These are phyloP conservation scores for Tolypocladium amazonense DNA, from an alignment of 2,329 filamentous ascomycete species.

Conservation along the genomic window DNA sequence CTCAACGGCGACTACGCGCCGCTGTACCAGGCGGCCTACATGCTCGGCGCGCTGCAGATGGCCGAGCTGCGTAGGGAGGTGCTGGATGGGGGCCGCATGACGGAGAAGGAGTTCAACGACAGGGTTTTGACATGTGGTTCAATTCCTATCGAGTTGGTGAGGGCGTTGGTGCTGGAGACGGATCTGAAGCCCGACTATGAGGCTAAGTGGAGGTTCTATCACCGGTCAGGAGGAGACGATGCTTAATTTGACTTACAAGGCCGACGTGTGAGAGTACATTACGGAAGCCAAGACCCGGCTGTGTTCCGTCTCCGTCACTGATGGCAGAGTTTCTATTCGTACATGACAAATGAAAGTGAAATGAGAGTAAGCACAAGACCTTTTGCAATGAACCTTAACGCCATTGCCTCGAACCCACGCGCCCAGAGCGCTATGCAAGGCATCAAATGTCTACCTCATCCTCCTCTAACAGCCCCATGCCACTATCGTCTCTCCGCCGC, in stretches of 20 bases:
- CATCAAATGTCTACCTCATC: slow-evolving; percentile 29
- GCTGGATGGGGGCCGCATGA: slow-evolving; percentile 21
- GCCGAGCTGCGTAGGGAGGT: slow-evolving; percentile 38
- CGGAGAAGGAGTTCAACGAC: slow-evolving; percentile 47
- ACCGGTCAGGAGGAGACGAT: background rate
- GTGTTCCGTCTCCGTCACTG: background rate
- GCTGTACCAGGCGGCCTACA: slow-evolving; percentile 49
- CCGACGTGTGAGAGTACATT: background rate
- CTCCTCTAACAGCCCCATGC: slow-evolving; percentile 44
- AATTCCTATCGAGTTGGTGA: slow-evolving; percentile 44
- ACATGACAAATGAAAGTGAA: background rate
- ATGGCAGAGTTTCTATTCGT: background rate
- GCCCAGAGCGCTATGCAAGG: background rate
- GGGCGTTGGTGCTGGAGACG: slow-evolving; percentile 33
- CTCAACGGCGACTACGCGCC: slow-evolving; percentile 45
- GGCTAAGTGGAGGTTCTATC: slow-evolving; percentile 40
- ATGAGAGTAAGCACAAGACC: background rate
- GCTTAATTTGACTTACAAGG: background rate
- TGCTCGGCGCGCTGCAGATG: slow-evolving; percentile 48
- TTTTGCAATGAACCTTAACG: background rate
- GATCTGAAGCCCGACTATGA: slow-evolving; percentile 31
- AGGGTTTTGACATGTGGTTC: slow-evolving; percentile 35
- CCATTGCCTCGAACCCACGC: background rate
- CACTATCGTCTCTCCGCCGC: slow-evolving; percentile 40
- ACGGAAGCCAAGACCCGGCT: background rate